Percentiles rank a stretch among this genome's conserved stretches.
These are phyloP conservation scores for Cicer judaicum DNA, from an alignment of 306 rosid genomes.

Conservation along the genomic window DNA sequence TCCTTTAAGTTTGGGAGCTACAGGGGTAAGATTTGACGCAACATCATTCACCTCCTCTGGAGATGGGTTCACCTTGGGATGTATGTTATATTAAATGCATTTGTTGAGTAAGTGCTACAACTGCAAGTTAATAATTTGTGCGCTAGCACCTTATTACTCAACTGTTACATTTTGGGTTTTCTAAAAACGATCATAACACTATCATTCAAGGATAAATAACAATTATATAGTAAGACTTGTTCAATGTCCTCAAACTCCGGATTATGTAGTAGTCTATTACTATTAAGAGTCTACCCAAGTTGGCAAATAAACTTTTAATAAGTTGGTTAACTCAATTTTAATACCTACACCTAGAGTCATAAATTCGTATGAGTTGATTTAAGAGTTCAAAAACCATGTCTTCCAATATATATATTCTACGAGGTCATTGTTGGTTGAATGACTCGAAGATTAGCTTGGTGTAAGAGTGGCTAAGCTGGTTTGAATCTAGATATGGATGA, in stretches of 20 bases:
- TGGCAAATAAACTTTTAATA: not conserved
- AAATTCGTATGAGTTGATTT: not conserved
- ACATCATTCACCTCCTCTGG: not conserved
- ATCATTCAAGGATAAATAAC: not conserved
- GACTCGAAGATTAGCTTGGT: not conserved
- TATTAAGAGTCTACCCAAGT: not conserved
- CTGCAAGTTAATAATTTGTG: not conserved
- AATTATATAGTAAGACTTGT: not conserved
- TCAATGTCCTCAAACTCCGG: not conserved
- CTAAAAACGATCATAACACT: not conserved
- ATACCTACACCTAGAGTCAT: not conserved
- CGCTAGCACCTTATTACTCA: not conserved
- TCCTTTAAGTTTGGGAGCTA: not conserved
- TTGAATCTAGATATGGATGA: not conserved
- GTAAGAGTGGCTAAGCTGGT: constrained; percentile 7
- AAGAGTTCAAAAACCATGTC: constrained; percentile 6
- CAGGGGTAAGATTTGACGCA: not conserved
- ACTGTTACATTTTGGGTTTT: not conserved
- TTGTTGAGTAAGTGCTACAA: not conserved
- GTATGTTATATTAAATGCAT: not conserved
- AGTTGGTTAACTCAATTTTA: not conserved
- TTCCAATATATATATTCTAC: not conserved
- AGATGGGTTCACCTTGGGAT: not conserved
- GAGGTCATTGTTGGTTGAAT: not conserved
- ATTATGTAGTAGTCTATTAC: not conserved